Evolutionary conservation across 1,284 basidiomycete species (phyloP).

Genomic region (Ceratobasidium sp.): DNA sequence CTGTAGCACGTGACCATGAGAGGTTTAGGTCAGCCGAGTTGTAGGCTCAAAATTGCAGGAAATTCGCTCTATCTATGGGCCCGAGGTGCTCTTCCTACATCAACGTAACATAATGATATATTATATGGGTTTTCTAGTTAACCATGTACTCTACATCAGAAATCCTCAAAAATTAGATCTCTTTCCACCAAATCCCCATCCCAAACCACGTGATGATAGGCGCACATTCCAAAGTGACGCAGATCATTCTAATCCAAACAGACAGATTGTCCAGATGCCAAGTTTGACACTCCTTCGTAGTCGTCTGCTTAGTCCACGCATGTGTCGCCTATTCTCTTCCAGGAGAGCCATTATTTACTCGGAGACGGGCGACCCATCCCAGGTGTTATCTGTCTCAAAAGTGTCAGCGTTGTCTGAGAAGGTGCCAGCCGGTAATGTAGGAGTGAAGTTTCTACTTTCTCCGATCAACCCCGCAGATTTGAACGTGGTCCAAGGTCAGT

Average conservation of each 20-base stretch:
- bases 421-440: conserved; percentile 63
- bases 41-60: neutral
- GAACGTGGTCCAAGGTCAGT: conserved; percentile 37
- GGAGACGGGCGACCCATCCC: conserved; percentile 63
- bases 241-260: too few species aligned
- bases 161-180: too few species aligned
- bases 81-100: too few species aligned
- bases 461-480: conserved; percentile 81
- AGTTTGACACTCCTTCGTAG: neutral
- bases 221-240: too few species aligned
- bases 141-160: too few species aligned
- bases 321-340: conserved; percentile 24
- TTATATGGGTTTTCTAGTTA: too few species aligned
- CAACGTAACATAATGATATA: too few species aligned
- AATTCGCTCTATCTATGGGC: too few species aligned
- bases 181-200: too few species aligned
- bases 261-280: neutral
- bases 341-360: conserved; percentile 69
- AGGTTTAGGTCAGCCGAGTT: conserved; percentile 7
- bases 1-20: conserved; percentile 11
- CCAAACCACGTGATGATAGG: too few species aligned
- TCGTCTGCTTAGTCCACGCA: neutral
- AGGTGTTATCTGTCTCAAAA: conserved; percentile 63
- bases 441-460: conserved; percentile 73
- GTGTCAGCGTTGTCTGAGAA: conserved; percentile 60